These are phyloP conservation scores for Calocybe cyanea DNA, from an alignment of 768 basidiomycete species.

Conservation along the genomic window DNA sequence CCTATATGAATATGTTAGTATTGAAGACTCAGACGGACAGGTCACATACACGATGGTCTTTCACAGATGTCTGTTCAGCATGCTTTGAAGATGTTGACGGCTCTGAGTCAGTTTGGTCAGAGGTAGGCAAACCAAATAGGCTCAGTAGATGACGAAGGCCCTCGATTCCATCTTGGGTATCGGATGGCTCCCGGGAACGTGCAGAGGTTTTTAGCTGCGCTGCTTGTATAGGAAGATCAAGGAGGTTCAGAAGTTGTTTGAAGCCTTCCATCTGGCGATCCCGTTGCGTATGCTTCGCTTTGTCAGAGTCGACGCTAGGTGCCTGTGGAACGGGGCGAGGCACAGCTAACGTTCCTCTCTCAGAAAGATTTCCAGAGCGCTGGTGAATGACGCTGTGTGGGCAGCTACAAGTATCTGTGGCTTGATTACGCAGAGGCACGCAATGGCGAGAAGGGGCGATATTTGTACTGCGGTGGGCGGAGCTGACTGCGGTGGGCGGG, in stretches of 20 bases:
- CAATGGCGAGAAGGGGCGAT: too few relatives aligned
- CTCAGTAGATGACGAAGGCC: constrained; percentile 1
- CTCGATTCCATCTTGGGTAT: not conserved
- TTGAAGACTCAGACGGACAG: too few relatives aligned
- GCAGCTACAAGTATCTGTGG: too few relatives aligned
- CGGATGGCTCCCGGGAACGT: not conserved
- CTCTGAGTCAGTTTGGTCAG: not conserved
- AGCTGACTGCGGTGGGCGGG: not conserved
- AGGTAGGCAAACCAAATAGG: not conserved
- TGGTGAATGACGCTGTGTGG: not conserved
- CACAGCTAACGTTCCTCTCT: not conserved
- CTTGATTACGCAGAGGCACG: too few relatives aligned
- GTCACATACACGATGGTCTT: too few relatives aligned
- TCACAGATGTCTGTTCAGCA: too few relatives aligned
- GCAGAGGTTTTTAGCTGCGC: not conserved
- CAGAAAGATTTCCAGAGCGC: not conserved
- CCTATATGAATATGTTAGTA: too few relatives aligned
- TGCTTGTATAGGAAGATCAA: not conserved
- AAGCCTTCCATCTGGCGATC: not conserved
- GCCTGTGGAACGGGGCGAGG: not conserved
- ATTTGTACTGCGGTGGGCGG: too few relatives aligned
- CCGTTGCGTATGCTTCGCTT: not conserved
- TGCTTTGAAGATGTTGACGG: not conserved
- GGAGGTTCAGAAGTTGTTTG: constrained; percentile 3
- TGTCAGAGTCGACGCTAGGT: not conserved